Conservation (phyloP, 371 early-diverging fungal genomes). For the Apophysomyces ossiformis region DNA sequence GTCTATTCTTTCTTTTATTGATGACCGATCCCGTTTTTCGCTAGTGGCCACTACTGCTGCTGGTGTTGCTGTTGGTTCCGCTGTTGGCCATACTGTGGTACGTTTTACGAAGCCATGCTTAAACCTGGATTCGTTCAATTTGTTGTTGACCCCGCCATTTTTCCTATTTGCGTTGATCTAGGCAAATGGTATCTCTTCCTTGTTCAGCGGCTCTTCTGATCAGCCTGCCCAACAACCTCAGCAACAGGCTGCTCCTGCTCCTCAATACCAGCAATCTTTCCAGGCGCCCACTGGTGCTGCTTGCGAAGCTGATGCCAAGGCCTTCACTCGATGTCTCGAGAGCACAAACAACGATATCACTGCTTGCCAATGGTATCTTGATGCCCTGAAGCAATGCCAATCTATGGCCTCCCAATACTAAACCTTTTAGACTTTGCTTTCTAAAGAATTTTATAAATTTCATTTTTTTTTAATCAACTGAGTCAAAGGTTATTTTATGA, state of each 20-base stretch:
- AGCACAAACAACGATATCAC: slow-evolving; percentile 75
- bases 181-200: slow-evolving; percentile 74
- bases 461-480: no score
- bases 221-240: slow-evolving; percentile 33
- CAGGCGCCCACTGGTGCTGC: slow-evolving; percentile 45
- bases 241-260: slow-evolving; percentile 21
- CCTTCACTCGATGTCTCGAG: slow-evolving; percentile 87
- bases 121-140: no score
- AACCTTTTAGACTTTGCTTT: background rate
- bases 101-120: slow-evolving; percentile 24
- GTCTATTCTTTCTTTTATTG: background rate
- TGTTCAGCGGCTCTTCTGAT: slow-evolving; percentile 70
- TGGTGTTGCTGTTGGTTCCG: slow-evolving; percentile 91
- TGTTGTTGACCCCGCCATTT: no score
- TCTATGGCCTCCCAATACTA: slow-evolving; percentile 61
- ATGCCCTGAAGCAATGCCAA: slow-evolving; percentile 88
- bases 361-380: slow-evolving; percentile 87
- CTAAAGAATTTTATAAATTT: no score
- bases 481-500: no score
- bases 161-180: slow-evolving; percentile 24
- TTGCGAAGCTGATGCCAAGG: slow-evolving; percentile 87
- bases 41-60: slow-evolving; percentile 90
- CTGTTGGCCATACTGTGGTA: slow-evolving; percentile 79
- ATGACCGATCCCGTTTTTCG: background rate
- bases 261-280: slow-evolving; percentile 38